Conservation (phyloP, 1,139 yeast genomes). For the Pichia sp. region DNA sequence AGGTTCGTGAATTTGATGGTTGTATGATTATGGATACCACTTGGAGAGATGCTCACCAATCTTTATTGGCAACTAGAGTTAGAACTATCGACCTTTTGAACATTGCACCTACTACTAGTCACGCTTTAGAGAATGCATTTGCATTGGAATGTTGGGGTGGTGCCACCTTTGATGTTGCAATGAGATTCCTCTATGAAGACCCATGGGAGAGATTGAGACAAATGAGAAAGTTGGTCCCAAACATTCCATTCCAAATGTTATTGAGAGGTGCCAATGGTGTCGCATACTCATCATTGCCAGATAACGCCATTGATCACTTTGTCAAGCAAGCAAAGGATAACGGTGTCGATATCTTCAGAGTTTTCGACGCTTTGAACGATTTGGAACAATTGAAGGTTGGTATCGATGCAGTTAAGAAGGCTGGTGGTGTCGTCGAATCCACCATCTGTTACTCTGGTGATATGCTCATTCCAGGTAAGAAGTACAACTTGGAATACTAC, state of each 20-base stretch:
- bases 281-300: conserved; percentile 95
- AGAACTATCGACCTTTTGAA: conserved; percentile 87
- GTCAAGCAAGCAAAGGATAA: conserved; percentile 89
- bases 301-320: conserved; percentile 96
- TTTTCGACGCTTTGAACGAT: conserved; percentile 95
- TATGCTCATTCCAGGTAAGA: conserved; percentile 91
- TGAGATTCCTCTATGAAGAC: conserved; percentile 97
- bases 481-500: conserved; percentile 90
- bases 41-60: conserved; percentile 99
- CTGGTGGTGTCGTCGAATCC: conserved; percentile 98
- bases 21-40: conserved; percentile 95
- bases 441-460: conserved; percentile 99
- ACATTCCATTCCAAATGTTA: conserved; percentile 98
- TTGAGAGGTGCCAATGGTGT: conserved; percentile 99
- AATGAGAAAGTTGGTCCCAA: conserved; percentile 86
- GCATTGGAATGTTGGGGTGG: conserved; percentile 99
- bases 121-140: conserved; percentile 84
- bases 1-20: conserved; percentile 79
- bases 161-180: conserved; percentile 97
- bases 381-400: conserved; percentile 96
- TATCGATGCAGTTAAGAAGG: conserved; percentile 94
- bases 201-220: conserved; percentile 96
- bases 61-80: conserved; percentile 94
- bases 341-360: conserved; percentile 97
- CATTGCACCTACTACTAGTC: conserved; percentile 91